Conservation (phyloP, 2,329 filamentous ascomycete genomes). For the Colletotrichum noveboracense region DNA sequence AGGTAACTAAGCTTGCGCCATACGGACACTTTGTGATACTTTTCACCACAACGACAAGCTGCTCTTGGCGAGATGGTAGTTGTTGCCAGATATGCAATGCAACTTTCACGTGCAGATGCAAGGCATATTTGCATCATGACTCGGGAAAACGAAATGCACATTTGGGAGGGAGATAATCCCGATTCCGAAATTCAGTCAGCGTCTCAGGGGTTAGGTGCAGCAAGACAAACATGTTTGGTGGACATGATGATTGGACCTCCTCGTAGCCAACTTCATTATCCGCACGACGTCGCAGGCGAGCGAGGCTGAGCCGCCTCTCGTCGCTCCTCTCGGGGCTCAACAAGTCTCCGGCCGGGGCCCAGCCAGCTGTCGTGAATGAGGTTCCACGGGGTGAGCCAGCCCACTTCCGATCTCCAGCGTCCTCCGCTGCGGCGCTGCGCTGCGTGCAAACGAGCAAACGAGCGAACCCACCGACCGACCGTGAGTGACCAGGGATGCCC, state of each 20-base stretch:
- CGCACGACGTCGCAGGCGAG: constrained; percentile 3
- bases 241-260: background rate
- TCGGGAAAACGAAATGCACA: background rate
- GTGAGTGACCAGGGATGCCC: background rate
- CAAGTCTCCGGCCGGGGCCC: background rate
- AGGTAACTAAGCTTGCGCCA: background rate
- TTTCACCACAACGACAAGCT: background rate
- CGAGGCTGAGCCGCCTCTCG: constrained; percentile 6
- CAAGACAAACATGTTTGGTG: background rate
- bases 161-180: background rate
- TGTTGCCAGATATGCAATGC: background rate
- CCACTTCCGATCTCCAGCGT: background rate
- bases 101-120: background rate
- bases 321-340: background rate
- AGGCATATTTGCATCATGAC: background rate
- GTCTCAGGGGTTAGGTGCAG: background rate
- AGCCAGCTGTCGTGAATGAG: background rate
- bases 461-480: background rate
- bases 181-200: background rate
- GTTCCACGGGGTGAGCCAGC: background rate
- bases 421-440: background rate
- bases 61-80: background rate
- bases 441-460: background rate
- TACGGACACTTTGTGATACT: background rate
- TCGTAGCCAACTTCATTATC: background rate